Base-by-base conservation (phyloP, 2,329 filamentous ascomycete genomes). In the Neofusicoccum sp. region DNA sequence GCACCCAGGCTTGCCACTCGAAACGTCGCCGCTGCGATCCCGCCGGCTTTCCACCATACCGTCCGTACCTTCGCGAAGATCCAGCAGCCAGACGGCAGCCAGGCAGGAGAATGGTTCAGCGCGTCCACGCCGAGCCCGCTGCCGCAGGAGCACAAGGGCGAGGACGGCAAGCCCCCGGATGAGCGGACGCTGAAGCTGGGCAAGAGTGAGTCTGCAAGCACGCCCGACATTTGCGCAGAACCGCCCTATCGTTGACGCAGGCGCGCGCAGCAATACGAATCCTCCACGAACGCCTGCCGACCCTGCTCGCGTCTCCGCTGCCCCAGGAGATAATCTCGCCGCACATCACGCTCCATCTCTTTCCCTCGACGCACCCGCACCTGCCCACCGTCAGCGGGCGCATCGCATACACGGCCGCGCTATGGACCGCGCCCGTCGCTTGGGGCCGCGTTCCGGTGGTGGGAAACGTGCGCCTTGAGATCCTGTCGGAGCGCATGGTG, bases 391-490 rank as follows among this genome's bases (percentile, higher is more conserved):
- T 98, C 41, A 91, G 90, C 30, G 95, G 95, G 57, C 86, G 90
- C 48, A 89, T 97, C 36, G 89, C 91, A 49, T 99, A 99, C 74
- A 89, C 89, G 36, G 93, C 95, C 16, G 95, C 95, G 2, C 81
- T 99, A 38, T 98, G 93, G 93, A 97, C 95, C 0, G 92, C 93
- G 0, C 95, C 95, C 0, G 89, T 99, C 56, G 93, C 93, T 31
- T 99, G 95, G 95, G 96, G 96, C 69, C 86, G 90, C 30, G 84
- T 99, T 1, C 95, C 95, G 2, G 85, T 98, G 20, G 84, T 97
- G 33, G 93, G 93, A 66, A 96, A 96, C 69, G 91, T 97, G 45
- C 88, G 87, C 67, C 84, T 99, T 9, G 87, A 91, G 68, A 95
- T 99, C 57, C 76, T 96, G 16, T 93, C 90, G 11, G 93, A 96